Conservation (phyloP, 257 asterid genomes). For the Nicotiana attenuata region DNA sequence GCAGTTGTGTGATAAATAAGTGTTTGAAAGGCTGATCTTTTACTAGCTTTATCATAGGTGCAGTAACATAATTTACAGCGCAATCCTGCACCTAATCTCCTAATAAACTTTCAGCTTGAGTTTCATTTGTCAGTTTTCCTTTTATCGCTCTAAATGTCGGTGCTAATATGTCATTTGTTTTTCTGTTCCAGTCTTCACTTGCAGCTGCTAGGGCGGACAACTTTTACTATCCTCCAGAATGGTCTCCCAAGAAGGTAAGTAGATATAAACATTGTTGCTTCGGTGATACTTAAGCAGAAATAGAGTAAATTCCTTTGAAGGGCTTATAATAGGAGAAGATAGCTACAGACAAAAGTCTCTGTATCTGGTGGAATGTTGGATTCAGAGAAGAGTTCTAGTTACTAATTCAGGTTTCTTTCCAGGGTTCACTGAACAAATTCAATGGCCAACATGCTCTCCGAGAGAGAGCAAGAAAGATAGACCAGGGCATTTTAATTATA, state of each 20-base stretch:
- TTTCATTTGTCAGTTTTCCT: background rate
- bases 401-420: slow-evolving; percentile 14
- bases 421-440: slow-evolving; percentile 95
- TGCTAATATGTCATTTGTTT: slow-evolving; percentile 4
- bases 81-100: background rate
- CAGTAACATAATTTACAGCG: background rate
- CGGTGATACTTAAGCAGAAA: too few species aligned
- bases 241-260: slow-evolving; percentile 92
- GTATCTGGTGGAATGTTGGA: background rate
- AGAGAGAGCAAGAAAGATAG: slow-evolving; percentile 92
- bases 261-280: background rate
- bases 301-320: too few species aligned
- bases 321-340: too few species aligned
- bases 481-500: slow-evolving; percentile 91
- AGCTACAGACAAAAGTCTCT: background rate
- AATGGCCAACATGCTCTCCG: slow-evolving; percentile 94
- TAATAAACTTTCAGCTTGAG: background rate
- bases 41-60: background rate
- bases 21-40: background rate
- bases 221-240: slow-evolving; percentile 97
- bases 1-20: background rate
- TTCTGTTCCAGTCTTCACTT: slow-evolving; percentile 81
- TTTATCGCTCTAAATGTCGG: background rate
- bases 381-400: background rate
- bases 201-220: slow-evolving; percentile 99